Evolutionary conservation across 352 stramenopile species (phyloP), one percentile per base, ranked within the genome.

Genomic region (Aphanomyces astaci): DNA sequence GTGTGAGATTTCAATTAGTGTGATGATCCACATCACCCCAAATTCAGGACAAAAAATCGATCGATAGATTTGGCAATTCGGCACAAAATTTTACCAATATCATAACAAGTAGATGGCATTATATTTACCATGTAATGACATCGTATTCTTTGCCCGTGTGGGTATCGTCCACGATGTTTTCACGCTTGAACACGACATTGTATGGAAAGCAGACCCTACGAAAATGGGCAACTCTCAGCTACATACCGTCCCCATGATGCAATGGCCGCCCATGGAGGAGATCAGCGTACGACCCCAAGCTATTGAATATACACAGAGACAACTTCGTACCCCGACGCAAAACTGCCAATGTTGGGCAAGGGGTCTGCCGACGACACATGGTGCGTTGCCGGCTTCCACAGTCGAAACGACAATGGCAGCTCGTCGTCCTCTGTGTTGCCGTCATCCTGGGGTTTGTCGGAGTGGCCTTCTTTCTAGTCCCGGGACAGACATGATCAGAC

Each of bases 141-240:
- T 92, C 80, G 60, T 90, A 92, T 22, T 67, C 66, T 51, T 80
- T 86, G 71, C 78, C 79, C 24, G 77, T 78, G 68, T 90, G 84
- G 27, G 55, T 69, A 46, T 90, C 81, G 10, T 60, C 65, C 4
- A 87, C 75, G 32, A 89, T 60, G 64, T 93, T 80, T 72, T 93
- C 82, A 32, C 82, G 78, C 73, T 91, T 93, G 73, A 95, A 95
- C 45, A 90, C 73, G 15, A 92, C 76, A 59, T 92, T 95, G 48
- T 79, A 68, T 1, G 86, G 86, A 63, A 92, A 95, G n/a, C 36
- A 46, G n/a, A 66, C 43, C 62, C 56, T 65, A 54, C 11, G 32
- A 62, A 7, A 49, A 45, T 0, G 43, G 7, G 46, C 22, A 13
- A 72, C 11, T 43, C 7, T 15, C 36, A 43, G 36, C 7, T 43